Evolutionary conservation across 176 grass and related monocot genomes (phyloP).

Genomic region (Zizania latifolia): DNA sequence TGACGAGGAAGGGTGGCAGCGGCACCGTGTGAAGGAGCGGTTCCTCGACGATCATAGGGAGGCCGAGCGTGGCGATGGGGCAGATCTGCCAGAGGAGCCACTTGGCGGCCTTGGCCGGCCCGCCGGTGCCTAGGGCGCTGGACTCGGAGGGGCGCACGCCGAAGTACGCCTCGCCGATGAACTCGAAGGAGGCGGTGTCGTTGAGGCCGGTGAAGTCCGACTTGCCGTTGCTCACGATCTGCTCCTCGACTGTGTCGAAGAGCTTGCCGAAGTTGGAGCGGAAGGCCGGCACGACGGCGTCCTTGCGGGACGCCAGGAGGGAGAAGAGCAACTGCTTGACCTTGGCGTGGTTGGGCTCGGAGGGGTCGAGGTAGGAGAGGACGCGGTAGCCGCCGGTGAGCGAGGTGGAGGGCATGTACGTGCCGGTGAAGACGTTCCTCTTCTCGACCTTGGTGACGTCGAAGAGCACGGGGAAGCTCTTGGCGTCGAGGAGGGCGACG

Average conservation of each 20-base stretch:
- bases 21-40: slow-evolving; percentile 55
- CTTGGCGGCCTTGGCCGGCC: slow-evolving; percentile 34
- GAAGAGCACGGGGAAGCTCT: slow-evolving; percentile 71
- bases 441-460: slow-evolving; percentile 75
- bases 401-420: slow-evolving; percentile 62
- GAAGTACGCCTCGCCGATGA: slow-evolving; percentile 68
- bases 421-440: slow-evolving; percentile 57
- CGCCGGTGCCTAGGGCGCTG: slow-evolving; percentile 2
- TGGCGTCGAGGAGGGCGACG: slow-evolving; percentile 59
- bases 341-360: slow-evolving; percentile 53
- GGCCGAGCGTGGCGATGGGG: slow-evolving; percentile 44
- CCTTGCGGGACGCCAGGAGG: slow-evolving; percentile 55
- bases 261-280: slow-evolving; percentile 46
- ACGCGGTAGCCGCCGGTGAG: slow-evolving; percentile 69
- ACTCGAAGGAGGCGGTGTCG: slow-evolving; percentile 56
- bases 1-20: slow-evolving; percentile 36
- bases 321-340: slow-evolving; percentile 61
- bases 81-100: slow-evolving; percentile 60
- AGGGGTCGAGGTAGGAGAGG: slow-evolving; percentile 67
- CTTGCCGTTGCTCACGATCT: slow-evolving; percentile 29
- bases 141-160: slow-evolving; percentile 38
- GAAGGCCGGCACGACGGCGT: slow-evolving; percentile 47
- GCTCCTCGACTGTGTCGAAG: slow-evolving; percentile 45
- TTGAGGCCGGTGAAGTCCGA: slow-evolving; percentile 60
- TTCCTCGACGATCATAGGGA: slow-evolving; percentile 61